These are phyloP conservation scores for Trichoderma reesei DNA, from an alignment of 495 filamentous ascomycete genomes.

Conservation along the genomic window DNA sequence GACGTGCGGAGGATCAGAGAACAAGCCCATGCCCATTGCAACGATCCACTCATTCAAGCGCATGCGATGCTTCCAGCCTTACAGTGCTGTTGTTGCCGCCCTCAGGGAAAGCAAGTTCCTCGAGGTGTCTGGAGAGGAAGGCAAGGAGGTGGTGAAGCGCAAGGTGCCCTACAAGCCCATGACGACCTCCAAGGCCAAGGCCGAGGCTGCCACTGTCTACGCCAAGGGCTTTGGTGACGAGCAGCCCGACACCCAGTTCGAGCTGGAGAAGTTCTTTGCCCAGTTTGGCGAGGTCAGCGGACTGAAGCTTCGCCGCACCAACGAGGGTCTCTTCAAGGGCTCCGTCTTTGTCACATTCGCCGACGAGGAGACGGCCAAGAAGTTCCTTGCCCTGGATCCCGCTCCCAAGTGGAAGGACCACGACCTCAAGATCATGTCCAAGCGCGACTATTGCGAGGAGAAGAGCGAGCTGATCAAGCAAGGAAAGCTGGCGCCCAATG, in stretches of 20 bases:
- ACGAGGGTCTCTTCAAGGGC: slow-evolving; percentile 68
- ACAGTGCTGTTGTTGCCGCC: slow-evolving; percentile 69
- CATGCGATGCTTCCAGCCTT: slow-evolving; percentile 86
- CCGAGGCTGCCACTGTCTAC: slow-evolving; percentile 34
- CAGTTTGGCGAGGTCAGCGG: slow-evolving; percentile 67
- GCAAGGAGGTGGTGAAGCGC: slow-evolving; percentile 57
- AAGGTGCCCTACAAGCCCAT: slow-evolving; percentile 50
- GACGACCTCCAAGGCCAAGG: slow-evolving; percentile 20
- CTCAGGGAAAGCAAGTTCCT: slow-evolving; percentile 63
- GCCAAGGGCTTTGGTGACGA: slow-evolving; percentile 86
- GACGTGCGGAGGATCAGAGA: slow-evolving; percentile 62
- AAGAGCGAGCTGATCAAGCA: slow-evolving; percentile 68
- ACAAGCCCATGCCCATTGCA: slow-evolving; percentile 67
- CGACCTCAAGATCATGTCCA: slow-evolving; percentile 67
- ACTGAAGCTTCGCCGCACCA: slow-evolving; percentile 79
- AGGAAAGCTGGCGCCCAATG: slow-evolving; percentile 53
- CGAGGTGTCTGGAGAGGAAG: slow-evolving; percentile 44
- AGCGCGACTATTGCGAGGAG: slow-evolving; percentile 73
- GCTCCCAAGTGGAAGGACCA: slow-evolving; percentile 72
- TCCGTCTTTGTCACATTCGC: slow-evolving; percentile 91
- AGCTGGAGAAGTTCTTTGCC: slow-evolving; percentile 85
- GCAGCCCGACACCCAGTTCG: slow-evolving; percentile 67
- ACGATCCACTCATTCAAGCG: slow-evolving; percentile 78
- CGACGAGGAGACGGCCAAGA: slow-evolving; percentile 59
- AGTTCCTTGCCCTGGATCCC: slow-evolving; percentile 68